phyloP scores from a whole-genome alignment of 371 early-diverging fungal genomes.

The Rhizopus stolonifer region DNA sequence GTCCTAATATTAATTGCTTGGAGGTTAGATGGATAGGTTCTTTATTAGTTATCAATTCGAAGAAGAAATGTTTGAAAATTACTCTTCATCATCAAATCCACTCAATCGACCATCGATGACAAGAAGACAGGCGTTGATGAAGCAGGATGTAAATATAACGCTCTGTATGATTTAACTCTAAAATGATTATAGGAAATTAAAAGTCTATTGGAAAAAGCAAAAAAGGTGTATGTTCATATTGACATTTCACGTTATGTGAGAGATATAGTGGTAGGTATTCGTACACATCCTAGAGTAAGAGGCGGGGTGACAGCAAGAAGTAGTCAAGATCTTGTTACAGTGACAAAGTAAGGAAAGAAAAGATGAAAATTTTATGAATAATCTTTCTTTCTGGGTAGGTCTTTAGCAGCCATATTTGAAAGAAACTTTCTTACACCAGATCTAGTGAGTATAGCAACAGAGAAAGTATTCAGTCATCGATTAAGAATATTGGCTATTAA shows the following conservation, averaged over 20 bases:
- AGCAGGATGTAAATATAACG: slow-evolving; percentile 24
- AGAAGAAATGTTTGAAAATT: slow-evolving; percentile 32
- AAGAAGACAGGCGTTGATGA: slow-evolving; percentile 29
- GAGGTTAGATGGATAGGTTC: slow-evolving; percentile 47
- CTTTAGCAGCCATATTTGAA: slow-evolving; percentile 56
- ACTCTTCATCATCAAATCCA: background rate
- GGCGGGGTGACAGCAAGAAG: slow-evolving; percentile 63
- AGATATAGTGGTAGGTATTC: slow-evolving; percentile 62
- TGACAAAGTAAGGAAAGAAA: slow-evolving; percentile 50
- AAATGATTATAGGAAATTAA: slow-evolving; percentile 48
- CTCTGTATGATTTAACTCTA: background rate
- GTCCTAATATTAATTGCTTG: background rate
- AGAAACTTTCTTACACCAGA: slow-evolving; percentile 62
- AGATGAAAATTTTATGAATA: background rate
- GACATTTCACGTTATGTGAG: slow-evolving; percentile 62
- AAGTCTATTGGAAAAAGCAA: slow-evolving; percentile 43
- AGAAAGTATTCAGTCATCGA: slow-evolving; percentile 57
- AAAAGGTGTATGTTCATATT: slow-evolving; percentile 53
- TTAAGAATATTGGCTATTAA: slow-evolving; percentile 23
- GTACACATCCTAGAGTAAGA: slow-evolving; percentile 59
- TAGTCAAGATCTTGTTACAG: slow-evolving; percentile 54
- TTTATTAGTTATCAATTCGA: slow-evolving; percentile 55
- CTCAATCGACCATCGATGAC: background rate
- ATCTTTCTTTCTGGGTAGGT: slow-evolving; percentile 35
- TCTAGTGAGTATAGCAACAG: slow-evolving; percentile 56